Conservation (phyloP, 768 basidiomycete species). For the Lentinula boryana region DNA sequence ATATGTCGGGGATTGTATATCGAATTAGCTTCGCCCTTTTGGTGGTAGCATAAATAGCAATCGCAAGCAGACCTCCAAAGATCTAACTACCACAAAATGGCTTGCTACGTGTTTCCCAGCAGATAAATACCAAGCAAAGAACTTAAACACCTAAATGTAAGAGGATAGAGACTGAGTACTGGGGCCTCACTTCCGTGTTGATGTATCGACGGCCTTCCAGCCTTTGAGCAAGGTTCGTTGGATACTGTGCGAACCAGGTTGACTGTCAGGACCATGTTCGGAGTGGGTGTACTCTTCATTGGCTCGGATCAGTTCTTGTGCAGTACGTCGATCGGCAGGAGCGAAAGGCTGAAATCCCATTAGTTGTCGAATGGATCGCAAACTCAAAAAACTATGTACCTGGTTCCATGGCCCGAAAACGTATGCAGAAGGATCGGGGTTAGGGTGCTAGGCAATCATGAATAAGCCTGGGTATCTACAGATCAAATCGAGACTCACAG, state of each 20-base stretch:
- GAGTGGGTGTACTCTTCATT: slow-evolving; percentile 29
- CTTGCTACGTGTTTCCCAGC: background rate
- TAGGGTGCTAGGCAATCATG: slow-evolving; percentile 41
- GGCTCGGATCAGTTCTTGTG: slow-evolving; percentile 41
- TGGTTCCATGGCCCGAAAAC: slow-evolving; percentile 53
- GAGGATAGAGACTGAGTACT: background rate
- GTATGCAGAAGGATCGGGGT: slow-evolving; percentile 44
- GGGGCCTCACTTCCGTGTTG: slow-evolving; percentile 22
- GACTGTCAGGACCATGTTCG: slow-evolving; percentile 18
- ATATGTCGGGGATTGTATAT: background rate
- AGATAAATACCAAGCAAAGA: background rate
- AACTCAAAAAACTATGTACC: background rate
- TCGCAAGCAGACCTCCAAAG: background rate
- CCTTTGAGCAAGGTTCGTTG: slow-evolving; percentile 32
- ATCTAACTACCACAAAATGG: background rate
- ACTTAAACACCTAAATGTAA: background rate
- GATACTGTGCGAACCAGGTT: slow-evolving; percentile 28
- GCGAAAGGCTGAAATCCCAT: slow-evolving; percentile 46
- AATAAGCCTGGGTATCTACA: slow-evolving; percentile 3
- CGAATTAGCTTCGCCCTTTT: background rate
- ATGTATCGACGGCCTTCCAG: slow-evolving; percentile 35
- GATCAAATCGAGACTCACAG: slow-evolving; percentile 34
- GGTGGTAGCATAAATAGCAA: background rate
- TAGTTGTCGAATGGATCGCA: background rate
- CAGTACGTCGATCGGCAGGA: slow-evolving; percentile 54